A percentile compares a stretch with the other conserved stretches of the same genome.
These are phyloP conservation scores for Astrothelium macrocarpum DNA, from an alignment of 495 filamentous ascomycete species.

Conservation along the genomic window DNA sequence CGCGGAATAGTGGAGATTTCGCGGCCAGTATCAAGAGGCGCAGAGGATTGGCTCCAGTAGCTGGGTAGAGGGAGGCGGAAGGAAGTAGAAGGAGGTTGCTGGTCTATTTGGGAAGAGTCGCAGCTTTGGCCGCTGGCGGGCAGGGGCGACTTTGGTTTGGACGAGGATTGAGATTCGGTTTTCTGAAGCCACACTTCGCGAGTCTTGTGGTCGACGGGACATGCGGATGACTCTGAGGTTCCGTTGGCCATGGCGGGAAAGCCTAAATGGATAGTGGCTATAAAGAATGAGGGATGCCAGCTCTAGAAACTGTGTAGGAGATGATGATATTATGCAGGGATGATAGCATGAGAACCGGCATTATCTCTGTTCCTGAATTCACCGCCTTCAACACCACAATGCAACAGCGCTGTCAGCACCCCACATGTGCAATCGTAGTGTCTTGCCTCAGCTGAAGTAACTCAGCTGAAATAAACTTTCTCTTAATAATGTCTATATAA, in stretches of 20 bases:
- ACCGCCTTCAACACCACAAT: not conserved
- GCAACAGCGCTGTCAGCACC: not conserved
- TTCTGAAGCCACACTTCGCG: constrained; percentile 71
- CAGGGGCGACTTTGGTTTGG: constrained; percentile 12
- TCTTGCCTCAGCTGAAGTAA: too few relatives aligned
- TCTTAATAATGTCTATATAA: not conserved
- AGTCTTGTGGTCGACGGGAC: constrained; percentile 82
- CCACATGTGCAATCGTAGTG: too few relatives aligned
- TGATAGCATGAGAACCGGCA: not conserved
- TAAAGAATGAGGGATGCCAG: not conserved
- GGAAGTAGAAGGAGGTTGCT: constrained; percentile 7
- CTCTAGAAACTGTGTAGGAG: constrained; percentile 1
- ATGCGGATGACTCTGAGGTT: constrained; percentile 35
- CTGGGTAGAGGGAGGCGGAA: constrained; percentile 22
- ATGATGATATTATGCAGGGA: constrained; percentile 9
- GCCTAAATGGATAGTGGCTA: not conserved
- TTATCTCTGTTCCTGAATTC: not conserved
- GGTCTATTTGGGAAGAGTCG: constrained; percentile 25
- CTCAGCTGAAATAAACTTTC: too few relatives aligned
- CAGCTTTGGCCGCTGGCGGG: constrained; percentile 17
- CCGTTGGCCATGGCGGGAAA: constrained; percentile 23
- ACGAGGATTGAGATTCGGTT: constrained; percentile 20
- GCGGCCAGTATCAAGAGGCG: constrained; percentile 48
- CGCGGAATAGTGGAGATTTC: constrained; percentile 79
- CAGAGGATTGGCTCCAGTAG: constrained; percentile 21